Conservation (phyloP, 2,329 filamentous ascomycete genomes). For the Botryosphaeria agaves region DNA sequence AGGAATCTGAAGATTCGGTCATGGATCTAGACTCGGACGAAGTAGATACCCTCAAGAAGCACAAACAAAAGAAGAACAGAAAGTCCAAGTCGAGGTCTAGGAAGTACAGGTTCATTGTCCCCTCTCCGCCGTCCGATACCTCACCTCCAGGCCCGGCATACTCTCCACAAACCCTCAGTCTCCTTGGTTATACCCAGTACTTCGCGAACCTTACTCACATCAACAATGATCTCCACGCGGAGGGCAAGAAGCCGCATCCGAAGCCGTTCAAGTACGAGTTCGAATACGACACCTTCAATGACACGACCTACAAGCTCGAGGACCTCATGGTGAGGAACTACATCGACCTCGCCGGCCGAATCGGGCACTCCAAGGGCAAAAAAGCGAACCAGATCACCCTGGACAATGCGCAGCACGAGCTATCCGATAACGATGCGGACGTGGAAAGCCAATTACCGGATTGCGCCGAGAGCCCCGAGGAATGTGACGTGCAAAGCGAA, state of each 20-base stretch:
- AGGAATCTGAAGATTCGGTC: not conserved
- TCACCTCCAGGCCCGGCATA: conserved; percentile 77
- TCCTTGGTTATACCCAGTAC: conserved; percentile 74
- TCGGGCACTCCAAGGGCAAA: conserved; percentile 37
- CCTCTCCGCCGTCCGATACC: conserved; percentile 53
- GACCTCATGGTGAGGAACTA: conserved; percentile 77
- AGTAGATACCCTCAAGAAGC: conserved; percentile 9
- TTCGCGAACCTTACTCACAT: conserved; percentile 85
- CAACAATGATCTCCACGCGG: conserved; percentile 48
- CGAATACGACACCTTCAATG: conserved; percentile 71
- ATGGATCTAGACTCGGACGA: conserved; percentile 5
- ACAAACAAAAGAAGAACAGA: conserved; percentile 37
- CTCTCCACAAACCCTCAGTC: conserved; percentile 62
- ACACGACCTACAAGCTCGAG: conserved; percentile 54
- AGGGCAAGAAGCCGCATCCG: conserved; percentile 31
- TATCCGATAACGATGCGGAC: not conserved
- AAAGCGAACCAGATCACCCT: conserved; percentile 2
- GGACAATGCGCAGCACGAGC: not conserved
- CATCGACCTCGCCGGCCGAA: conserved; percentile 61
- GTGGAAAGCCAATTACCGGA: conserved; percentile 10
- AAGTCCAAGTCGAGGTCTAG: conserved; percentile 15
- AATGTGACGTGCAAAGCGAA: conserved; percentile 11
- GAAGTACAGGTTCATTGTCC: conserved; percentile 34
- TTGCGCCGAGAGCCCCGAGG: conserved; percentile 9
- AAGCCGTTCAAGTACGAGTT: conserved; percentile 56